Evolutionary conservation across 1,284 basidiomycete genomes (phyloP), one percentile per base, ranked within the genome.

Genomic region (Pseudozyma sp.): DNA sequence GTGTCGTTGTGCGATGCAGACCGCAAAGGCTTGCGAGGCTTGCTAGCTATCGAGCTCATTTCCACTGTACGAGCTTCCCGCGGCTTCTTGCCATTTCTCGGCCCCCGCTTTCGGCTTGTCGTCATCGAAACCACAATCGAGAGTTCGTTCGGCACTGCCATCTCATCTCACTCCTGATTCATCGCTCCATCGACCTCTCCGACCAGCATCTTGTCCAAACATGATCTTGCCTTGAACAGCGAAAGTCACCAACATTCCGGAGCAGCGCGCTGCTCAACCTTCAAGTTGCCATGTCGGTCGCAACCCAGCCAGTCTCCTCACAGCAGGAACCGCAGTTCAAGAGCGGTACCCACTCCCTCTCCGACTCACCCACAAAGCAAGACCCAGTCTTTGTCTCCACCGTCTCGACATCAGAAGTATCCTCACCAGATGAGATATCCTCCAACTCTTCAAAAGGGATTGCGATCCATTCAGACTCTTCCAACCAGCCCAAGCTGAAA

Each of bases 401-500:
- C 30, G 30, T 44, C 13, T 56, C 61, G 1, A 40, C 53, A n/a
- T 39, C 51, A 24, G 37, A 57, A 13, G 56, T 47, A 4, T 64
- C 60, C 24, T 72, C 69, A 0, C 52, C 69, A 17, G 64, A 54
- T 46, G 53, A 67, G 14, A 40, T 54, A 10, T 47, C 37, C 19
- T 66, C 63, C 11, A 44, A 65, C 42, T 66, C 68, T n/a, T 62
- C 58, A 10, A 45, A 13, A 13, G 37, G 29, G n/a, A 30, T 35
- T 30, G 19, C 35, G 24, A 52, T 61, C 44, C 50, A 34, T 14
- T 60, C 58, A 2, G 54, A 57, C 31, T 16, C 13, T 24, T 54
- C 59, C 7, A 44, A 40, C 8, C 47, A 62, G 44, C 57, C 67
- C 56, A 68, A 73, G 47, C 50, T 64, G 40, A 70, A 66, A 46